These are phyloP conservation scores for Scheffersomyces cryptocercus DNA, from an alignment of 1,139 yeast species.

Conservation along the genomic window DNA sequence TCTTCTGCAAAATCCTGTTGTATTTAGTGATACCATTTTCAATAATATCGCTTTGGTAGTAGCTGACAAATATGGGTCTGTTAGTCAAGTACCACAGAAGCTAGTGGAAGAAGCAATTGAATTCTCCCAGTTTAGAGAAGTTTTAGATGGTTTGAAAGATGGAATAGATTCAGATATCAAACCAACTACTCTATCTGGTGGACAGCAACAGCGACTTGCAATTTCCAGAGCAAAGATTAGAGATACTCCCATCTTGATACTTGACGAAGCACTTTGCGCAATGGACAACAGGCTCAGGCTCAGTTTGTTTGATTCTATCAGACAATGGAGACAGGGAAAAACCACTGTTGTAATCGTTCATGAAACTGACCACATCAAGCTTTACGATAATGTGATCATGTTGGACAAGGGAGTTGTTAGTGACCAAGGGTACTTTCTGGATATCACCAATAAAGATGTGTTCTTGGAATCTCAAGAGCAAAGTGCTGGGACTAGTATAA, in stretches of 20 bases:
- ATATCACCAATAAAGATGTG: slow-evolving; percentile 13
- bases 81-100: slow-evolving; percentile 23
- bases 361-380: slow-evolving; percentile 57
- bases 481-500: neutral
- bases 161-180: slow-evolving; percentile 59
- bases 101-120: slow-evolving; percentile 47
- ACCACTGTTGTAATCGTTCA: slow-evolving; percentile 86
- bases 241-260: slow-evolving; percentile 69
- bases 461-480: neutral
- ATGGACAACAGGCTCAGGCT: slow-evolving; percentile 57
- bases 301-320: slow-evolving; percentile 48
- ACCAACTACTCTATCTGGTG: slow-evolving; percentile 73
- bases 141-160: slow-evolving; percentile 47
- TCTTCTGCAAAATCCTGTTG: slow-evolving; percentile 67
- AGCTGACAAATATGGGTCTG: slow-evolving; percentile 19
- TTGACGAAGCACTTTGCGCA: slow-evolving; percentile 88
- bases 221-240: slow-evolving; percentile 79
- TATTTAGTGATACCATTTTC: slow-evolving; percentile 63
- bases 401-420: slow-evolving; percentile 59
- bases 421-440: slow-evolving; percentile 21
- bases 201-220: slow-evolving; percentile 82
- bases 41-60: slow-evolving; percentile 63
- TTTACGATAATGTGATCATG: slow-evolving; percentile 55
- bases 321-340: slow-evolving; percentile 61
- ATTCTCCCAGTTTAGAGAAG: slow-evolving; percentile 50